Conservation (phyloP, 345 rosid genomes). For the rapeseed (Brassica napus) region DNA sequence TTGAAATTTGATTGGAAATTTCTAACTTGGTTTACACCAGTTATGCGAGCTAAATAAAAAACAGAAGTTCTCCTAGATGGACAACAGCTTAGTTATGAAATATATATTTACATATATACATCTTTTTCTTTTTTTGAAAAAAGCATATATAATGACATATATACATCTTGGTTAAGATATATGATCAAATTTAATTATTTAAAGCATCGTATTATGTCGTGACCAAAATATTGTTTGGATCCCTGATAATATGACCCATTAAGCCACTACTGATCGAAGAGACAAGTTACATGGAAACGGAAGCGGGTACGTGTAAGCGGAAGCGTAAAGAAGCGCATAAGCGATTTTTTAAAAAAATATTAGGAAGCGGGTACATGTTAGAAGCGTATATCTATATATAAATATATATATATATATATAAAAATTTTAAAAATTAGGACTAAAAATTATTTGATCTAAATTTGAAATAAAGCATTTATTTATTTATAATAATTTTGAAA, state of each 20-base stretch:
- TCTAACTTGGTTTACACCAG: conserved; percentile 5
- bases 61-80: background rate
- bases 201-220: background rate
- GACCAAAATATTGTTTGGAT: background rate
- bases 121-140: too few species aligned
- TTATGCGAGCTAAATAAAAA: background rate
- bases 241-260: background rate
- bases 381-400: too few species aligned
- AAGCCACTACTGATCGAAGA: background rate
- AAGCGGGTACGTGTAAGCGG: too few species aligned
- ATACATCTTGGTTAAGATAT: background rate
- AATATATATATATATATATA: too few species aligned
- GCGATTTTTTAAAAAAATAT: too few species aligned
- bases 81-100: background rate
- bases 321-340: too few species aligned
- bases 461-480: too few species aligned
- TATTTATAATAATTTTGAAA: too few species aligned
- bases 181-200: background rate
- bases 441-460: too few species aligned
- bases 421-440: too few species aligned
- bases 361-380: too few species aligned
- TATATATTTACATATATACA: background rate
- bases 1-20: background rate
- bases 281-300: background rate
- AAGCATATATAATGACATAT: background rate